Percentiles rank a stretch among this genome's conserved stretches.
These are phyloP conservation scores for Colletotrichum sp. DNA, from an alignment of 2,329 filamentous ascomycete species.

Conservation along the genomic window DNA sequence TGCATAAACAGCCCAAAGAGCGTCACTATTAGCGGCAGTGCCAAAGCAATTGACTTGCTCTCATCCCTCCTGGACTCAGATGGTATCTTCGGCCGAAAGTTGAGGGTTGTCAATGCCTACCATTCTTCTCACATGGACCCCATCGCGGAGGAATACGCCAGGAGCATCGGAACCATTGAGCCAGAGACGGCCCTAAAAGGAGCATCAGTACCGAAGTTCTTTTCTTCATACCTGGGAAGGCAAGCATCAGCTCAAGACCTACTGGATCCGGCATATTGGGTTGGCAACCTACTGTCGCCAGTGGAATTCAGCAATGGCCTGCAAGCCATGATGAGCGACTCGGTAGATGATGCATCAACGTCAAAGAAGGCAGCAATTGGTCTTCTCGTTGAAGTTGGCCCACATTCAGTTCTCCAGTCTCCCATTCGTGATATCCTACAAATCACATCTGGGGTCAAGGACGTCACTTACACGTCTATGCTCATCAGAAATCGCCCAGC, in stretches of 20 bases:
- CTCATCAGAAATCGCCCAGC: not conserved
- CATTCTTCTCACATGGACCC: slow-evolving; percentile 23
- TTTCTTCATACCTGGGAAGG: not conserved
- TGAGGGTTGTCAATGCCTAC: slow-evolving; percentile 21
- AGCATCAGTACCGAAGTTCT: not conserved
- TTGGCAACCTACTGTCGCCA: not conserved
- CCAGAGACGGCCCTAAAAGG: rapidly evolving
- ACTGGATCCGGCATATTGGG: not conserved
- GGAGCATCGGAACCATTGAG: not conserved
- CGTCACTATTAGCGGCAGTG: slow-evolving; percentile 48
- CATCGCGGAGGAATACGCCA: slow-evolving; percentile 25
- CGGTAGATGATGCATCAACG: not conserved
- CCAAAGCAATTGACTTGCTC: slow-evolving; percentile 28
- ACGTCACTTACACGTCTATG: not conserved
- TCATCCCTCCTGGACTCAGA: slow-evolving; percentile 23
- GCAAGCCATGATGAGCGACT: not conserved
- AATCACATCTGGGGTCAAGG: too few species aligned
- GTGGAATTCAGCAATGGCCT: not conserved
- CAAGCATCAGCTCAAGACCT: not conserved
- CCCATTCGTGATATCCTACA: not conserved
- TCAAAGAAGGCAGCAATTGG: not conserved
- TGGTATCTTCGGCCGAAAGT: slow-evolving; percentile 21
- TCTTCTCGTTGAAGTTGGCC: not conserved
- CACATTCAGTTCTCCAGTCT: not conserved
- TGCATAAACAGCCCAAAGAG: slow-evolving; percentile 59